Evolutionary conservation across 2,329 filamentous ascomycete species (phyloP), one percentile per base, ranked within the genome.

Genomic region (Fusarium denticulatum): DNA sequence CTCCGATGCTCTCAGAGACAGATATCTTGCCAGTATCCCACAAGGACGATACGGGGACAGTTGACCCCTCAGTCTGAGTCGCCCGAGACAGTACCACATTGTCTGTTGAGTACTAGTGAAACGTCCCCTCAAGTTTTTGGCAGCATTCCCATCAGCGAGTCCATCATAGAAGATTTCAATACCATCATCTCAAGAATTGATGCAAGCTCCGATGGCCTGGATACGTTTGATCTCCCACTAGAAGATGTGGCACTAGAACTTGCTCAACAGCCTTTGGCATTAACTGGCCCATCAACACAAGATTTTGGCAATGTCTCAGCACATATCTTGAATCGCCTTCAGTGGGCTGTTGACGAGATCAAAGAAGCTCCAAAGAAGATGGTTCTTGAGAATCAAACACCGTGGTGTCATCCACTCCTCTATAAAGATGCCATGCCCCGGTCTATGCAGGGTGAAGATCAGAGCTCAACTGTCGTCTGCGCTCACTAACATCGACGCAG

Each of bases 321-420:
- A 52, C 47, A 80, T 55, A 71, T 83, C 58, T 37, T 72, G 37
- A 66, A 77, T 69, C 86, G 82, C 7, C 75, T 86, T 2, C 75
- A 79, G 40, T 86, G 80, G 58, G 83, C 87, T 3, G 82, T 90
- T 18, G 86, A 88, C 59, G 85, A 86, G 76, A 84, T 90, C 22
- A 85, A 86, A 49, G 83, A 86, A 60, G 84, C 88, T 3, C 84
- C 85, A 1, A 67, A 67, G n/a, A 82, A 70, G 50, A 87, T 90
- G 84, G 84, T 89, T 1, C 66, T 82, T 14, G 82, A 86, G 50
- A 87, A 83, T 22, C 79, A 84, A 56, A 88, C 87, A 0, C 86
- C 87, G 1, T 90, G 88, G 88, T 85, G 82, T 36, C 88, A 90
- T 69, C 80, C 81, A 1, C 77, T 81, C n/a, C 80, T 90, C 0